These are phyloP conservation scores for Myxozyma kluyveri DNA, from an alignment of 805 yeast species.

Conservation along the genomic window DNA sequence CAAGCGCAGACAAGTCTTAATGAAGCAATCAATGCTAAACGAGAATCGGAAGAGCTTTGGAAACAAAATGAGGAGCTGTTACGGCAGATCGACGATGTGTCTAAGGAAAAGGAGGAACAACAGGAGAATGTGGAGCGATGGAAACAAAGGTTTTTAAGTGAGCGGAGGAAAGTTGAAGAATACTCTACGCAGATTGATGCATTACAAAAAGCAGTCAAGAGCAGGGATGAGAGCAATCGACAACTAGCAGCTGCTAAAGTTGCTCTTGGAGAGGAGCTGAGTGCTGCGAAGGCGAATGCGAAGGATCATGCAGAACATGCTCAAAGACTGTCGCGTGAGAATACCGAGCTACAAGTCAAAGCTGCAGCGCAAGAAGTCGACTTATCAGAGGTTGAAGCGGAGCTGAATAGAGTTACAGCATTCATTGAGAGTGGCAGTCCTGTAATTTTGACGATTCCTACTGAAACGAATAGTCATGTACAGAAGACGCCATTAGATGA, in stretches of 20 bases:
- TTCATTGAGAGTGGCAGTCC: background rate
- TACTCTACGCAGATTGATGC: conserved; percentile 2
- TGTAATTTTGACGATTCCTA: background rate
- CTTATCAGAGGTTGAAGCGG: conserved; percentile 1
- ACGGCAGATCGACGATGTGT: conserved; percentile 11
- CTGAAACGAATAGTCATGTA: background rate
- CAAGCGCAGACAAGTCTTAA: background rate
- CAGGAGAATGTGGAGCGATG: conserved; percentile 20
- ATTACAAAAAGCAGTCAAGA: conserved; percentile 15
- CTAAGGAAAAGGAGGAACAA: conserved; percentile 12
- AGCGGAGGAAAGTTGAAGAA: conserved; percentile 11
- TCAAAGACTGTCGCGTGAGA: conserved; percentile 4
- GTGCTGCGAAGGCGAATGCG: conserved; percentile 2
- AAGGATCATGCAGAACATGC: conserved; percentile 7
- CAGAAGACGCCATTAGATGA: conserved; percentile 1
- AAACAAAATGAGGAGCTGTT: conserved; percentile 7
- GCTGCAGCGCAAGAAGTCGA: conserved; percentile 2
- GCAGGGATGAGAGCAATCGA: conserved; percentile 19
- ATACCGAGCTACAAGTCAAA: conserved; percentile 8
- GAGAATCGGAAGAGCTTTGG: conserved; percentile 2
- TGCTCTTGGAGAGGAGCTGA: conserved; percentile 6
- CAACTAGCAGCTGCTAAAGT: conserved; percentile 16
- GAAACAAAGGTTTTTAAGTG: conserved; percentile 15
- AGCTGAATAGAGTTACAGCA: background rate
- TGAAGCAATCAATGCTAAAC: background rate